These are phyloP conservation scores for Thelephora terrestris DNA, from an alignment of 1,284 basidiomycete species.

Conservation along the genomic window DNA sequence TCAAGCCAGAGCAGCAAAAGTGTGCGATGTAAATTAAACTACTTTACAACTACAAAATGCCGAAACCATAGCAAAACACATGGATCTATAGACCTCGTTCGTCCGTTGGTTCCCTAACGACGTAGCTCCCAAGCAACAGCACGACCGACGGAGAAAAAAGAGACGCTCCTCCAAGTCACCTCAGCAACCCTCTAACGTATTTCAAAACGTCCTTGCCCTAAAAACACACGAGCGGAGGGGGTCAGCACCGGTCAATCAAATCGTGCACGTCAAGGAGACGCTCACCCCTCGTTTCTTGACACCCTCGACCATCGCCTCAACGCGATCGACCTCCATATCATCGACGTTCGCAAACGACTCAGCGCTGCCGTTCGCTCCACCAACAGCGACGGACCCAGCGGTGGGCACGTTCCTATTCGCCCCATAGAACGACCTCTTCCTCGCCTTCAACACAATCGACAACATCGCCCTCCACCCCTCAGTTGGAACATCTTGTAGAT, in stretches of 20 bases:
- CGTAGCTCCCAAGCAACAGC: no score
- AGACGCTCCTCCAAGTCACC: conserved; percentile 25
- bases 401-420: conserved; percentile 17
- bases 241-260: conserved; percentile 6
- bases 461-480: conserved; percentile 75
- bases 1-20: not conserved
- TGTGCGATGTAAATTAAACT: not conserved
- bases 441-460: conserved; percentile 42
- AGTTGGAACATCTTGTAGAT: conserved; percentile 24
- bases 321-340: conserved; percentile 39
- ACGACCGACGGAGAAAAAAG: no score
- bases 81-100: not conserved
- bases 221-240: not conserved
- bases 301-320: conserved; percentile 62
- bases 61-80: conserved; percentile 1
- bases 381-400: not conserved
- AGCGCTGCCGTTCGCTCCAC: conserved; percentile 1
- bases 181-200: conserved; percentile 62
- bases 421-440: conserved; percentile 28
- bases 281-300: conserved; percentile 65
- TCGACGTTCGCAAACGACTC: conserved; percentile 4
- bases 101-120: no score
- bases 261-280: conserved; percentile 10
- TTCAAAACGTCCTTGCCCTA: conserved; percentile 62
- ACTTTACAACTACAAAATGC: not conserved